Conservation (phyloP, 495 filamentous ascomycete species). For the Usnea hakonensis region DNA sequence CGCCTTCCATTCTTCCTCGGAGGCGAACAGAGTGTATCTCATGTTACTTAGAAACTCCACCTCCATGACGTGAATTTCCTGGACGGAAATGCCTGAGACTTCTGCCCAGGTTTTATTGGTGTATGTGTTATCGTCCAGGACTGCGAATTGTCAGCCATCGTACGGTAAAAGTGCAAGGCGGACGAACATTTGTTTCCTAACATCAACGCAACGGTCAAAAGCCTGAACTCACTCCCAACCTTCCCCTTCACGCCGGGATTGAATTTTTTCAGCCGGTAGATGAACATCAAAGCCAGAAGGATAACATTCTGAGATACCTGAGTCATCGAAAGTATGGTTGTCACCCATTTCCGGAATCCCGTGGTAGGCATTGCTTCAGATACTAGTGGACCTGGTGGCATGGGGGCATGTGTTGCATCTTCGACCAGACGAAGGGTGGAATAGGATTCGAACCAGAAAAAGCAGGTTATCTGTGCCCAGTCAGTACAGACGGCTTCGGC, state of each 20-base stretch:
- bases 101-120: conserved; percentile 99
- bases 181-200: conserved; percentile 90
- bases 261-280: conserved; percentile 84
- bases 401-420: conserved; percentile 44
- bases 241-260: conserved; percentile 84
- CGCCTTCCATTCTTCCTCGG: conserved; percentile 69
- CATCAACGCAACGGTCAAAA: conserved; percentile 96
- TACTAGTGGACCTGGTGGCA: conserved; percentile 48
- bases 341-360: conserved; percentile 90
- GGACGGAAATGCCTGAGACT: conserved; percentile 88
- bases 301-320: conserved; percentile 97
- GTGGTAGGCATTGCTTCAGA: conserved; percentile 65
- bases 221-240: conserved; percentile 87
- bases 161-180: not conserved
- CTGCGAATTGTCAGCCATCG: conserved; percentile 39
- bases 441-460: conserved; percentile 98
- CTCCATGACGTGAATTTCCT: conserved; percentile 98
- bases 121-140: conserved; percentile 97
- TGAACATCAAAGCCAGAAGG: conserved; percentile 80
- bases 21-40: conserved; percentile 84
- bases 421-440: conserved; percentile 66
- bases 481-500: conserved; percentile 4
- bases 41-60: conserved; percentile 99
- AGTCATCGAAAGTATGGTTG: conserved; percentile 82
- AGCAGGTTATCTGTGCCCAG: conserved; percentile 69